Base-by-base conservation (phyloP, 805 yeast genomes). In the Wickerhamomyces xylosicus region DNA sequence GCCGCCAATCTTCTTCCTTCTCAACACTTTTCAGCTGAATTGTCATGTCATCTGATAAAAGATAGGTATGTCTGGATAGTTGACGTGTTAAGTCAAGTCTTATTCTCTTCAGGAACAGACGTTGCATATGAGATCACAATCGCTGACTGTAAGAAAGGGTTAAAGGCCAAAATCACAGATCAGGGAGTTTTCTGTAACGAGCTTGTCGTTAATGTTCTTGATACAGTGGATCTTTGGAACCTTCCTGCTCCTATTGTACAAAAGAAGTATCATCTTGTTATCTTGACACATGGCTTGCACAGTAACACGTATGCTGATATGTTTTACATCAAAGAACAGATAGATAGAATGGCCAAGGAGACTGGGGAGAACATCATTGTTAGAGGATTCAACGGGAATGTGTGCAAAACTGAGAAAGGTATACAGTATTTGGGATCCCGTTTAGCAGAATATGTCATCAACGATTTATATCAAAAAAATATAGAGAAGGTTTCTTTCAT, bases 331-430 rank as follows among this genome's bases (percentile, higher is more conserved):
- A 83, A 80, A 48, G 92, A 84, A 47, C 73, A 73, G 49, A 69
- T 81, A 4, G 85, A 79, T 46, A 52, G 56, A 17, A 50, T 48
- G 37, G 60, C 69, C 1, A 53, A 48, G 7, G 49, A 48, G n/a
- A 56, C 67, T 0, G 59, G 63, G 3, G 82, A 77, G 29, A 71
- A 74, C 36, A 56, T 81, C 4, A 69, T 82, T 2, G 84, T 82
- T 3, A 69, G 79, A 47, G 90, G 86, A 0, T 84, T 59, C 50
- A 70, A 75, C 9, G 81, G 77, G 0, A 84, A 84, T 52, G 79
- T 74, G 4, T 79, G 92, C 50, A 77, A 79, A 50, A 84, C 95
- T 0, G 95, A 84, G 53, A 63, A 83, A 35, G 95, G 95, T 0
- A 70, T 84, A 17, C 78, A 76, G 54, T 83, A 76, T 52, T 57